These are phyloP conservation scores for Akebia trifoliata DNA, from an alignment of 164 flowering plant genomes.

Conservation along the genomic window DNA sequence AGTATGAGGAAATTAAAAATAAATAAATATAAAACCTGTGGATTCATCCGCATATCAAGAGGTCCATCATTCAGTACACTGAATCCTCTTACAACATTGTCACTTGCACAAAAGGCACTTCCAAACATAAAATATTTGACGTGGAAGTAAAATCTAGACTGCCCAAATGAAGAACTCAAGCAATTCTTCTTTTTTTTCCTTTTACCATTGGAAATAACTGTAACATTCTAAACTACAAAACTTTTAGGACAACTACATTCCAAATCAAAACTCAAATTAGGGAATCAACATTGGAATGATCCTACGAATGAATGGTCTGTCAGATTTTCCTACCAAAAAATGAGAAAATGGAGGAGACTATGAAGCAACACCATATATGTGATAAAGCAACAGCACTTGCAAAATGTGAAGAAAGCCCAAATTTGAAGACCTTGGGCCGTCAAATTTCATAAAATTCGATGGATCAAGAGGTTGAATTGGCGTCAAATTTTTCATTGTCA, in stretches of 20 bases:
- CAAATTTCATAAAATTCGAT: too few species aligned
- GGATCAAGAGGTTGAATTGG: too few species aligned
- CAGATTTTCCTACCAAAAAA: too few species aligned
- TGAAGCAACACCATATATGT: neutral
- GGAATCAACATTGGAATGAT: neutral
- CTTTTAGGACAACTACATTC: neutral
- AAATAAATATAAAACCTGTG: constrained; percentile 39
- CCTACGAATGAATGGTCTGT: neutral
- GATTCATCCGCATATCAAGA: constrained; percentile 98
- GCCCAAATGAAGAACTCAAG: neutral
- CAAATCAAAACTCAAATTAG: neutral
- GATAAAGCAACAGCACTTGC: neutral
- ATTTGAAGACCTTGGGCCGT: too few species aligned
- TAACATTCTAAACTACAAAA: too few species aligned
- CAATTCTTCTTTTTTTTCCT: neutral
- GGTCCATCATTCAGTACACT: constrained; percentile 84
- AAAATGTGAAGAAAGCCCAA: too few species aligned
- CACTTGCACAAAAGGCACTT: constrained; percentile 42
- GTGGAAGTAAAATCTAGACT: neutral
- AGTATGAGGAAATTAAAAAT: neutral
- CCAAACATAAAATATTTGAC: neutral
- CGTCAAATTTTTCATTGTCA: too few species aligned
- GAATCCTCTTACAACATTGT: constrained; percentile 81
- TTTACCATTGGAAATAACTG: neutral
- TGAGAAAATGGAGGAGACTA: neutral